Conservation (phyloP, 1,139 yeast species). For the Pichia sp. region DNA sequence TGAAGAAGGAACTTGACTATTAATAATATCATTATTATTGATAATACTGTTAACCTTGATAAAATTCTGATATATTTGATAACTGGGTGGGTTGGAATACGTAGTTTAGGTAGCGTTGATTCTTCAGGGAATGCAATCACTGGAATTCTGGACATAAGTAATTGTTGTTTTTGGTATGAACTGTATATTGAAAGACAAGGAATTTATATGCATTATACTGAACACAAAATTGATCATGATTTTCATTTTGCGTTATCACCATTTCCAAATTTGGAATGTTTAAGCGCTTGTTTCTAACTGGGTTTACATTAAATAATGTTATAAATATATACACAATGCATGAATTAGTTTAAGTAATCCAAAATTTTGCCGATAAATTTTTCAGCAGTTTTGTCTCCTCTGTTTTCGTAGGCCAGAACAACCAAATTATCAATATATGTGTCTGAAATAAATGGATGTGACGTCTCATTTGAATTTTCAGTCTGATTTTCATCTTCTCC, state of each 20-base stretch:
- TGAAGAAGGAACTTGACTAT: constrained; percentile 22
- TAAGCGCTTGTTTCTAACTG: neutral
- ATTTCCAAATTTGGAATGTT: neutral
- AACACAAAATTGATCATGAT: neutral
- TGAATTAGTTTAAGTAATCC: constrained; percentile 9
- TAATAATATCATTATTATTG: constrained; percentile 19
- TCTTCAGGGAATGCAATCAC: constrained; percentile 30
- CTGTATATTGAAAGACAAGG: neutral
- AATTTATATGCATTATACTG: neutral
- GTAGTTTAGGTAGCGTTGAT: constrained; percentile 4
- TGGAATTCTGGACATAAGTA: constrained; percentile 16
- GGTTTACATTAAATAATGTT: neutral
- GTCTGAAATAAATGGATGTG: too few species aligned
- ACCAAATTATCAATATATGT: constrained; percentile 9
- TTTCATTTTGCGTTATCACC: neutral
- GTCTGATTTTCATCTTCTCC: neutral
- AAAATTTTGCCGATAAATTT: constrained; percentile 9
- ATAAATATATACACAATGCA: neutral
- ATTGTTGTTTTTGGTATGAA: neutral
- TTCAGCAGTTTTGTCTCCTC: constrained; percentile 2
- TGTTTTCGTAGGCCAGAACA: constrained; percentile 8
- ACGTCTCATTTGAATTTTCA: neutral
- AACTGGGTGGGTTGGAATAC: constrained; percentile 20
- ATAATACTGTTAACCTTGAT: constrained; percentile 25
- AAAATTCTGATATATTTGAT: constrained; percentile 24